Evolutionary conservation across 495 filamentous ascomycete species (phyloP).

Genomic region (Neurospora sp.): DNA sequence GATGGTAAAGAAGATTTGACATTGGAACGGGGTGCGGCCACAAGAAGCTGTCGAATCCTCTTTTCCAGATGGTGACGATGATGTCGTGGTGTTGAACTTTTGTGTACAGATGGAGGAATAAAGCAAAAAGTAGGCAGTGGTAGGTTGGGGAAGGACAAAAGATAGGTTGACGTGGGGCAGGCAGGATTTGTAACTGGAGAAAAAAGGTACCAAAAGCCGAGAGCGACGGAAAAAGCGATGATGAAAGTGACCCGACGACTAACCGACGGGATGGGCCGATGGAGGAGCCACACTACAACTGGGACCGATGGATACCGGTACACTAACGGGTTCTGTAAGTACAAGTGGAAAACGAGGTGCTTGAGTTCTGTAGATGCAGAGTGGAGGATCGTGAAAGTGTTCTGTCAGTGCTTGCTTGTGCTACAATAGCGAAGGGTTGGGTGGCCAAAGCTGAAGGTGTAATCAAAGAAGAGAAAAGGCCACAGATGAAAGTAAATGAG

Average conservation of each 20-base stretch:
- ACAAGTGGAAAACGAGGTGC: background rate
- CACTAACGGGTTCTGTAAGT: background rate
- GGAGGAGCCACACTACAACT: background rate
- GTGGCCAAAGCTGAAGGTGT: background rate
- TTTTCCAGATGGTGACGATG: background rate
- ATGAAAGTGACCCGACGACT: background rate
- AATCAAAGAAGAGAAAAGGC: background rate
- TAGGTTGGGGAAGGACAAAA: background rate
- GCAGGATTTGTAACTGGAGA: background rate
- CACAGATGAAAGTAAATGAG: slow-evolving; percentile 1
- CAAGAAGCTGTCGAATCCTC: slow-evolving; percentile 7
- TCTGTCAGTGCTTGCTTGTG: background rate
- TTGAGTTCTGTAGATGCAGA: background rate
- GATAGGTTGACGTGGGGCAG: slow-evolving; percentile 4
- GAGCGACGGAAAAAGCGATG: background rate
- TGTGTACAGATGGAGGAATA: background rate
- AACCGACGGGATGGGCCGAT: background rate
- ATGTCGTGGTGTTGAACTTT: background rate
- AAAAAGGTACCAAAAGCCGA: background rate
- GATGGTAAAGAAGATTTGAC: slow-evolving; percentile 7
- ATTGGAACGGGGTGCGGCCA: slow-evolving; percentile 6
- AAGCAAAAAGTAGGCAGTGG: background rate
- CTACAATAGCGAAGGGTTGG: background rate
- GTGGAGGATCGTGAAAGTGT: background rate
- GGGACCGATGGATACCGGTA: background rate